Evolutionary conservation across 2,329 filamentous ascomycete genomes (phyloP).

Genomic region (Xylogone sp.): DNA sequence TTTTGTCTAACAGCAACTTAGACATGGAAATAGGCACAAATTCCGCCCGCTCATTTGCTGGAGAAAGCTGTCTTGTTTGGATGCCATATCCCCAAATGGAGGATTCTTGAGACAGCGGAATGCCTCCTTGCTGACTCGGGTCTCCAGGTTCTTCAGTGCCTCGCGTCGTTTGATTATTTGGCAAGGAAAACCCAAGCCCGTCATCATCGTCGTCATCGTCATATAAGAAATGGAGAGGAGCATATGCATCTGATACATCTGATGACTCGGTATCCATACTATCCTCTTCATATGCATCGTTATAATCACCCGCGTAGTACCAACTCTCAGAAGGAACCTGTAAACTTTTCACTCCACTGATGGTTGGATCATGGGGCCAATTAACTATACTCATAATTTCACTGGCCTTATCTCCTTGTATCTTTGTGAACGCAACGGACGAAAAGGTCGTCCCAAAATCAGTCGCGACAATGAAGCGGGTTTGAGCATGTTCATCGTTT

Average conservation of each 20-base stretch:
- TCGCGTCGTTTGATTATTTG: background rate
- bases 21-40: slow-evolving; percentile 8
- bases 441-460: slow-evolving; percentile 20
- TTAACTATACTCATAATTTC: slow-evolving; percentile 12
- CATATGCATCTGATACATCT: background rate
- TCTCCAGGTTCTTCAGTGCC: background rate
- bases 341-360: slow-evolving; percentile 1
- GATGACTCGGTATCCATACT: background rate
- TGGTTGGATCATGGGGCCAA: slow-evolving; percentile 12
- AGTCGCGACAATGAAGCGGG: slow-evolving; percentile 11
- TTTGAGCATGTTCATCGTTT: background rate
- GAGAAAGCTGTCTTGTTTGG: slow-evolving; percentile 3
- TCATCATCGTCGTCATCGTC: background rate
- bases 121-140: background rate
- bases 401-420: background rate
- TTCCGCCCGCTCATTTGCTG: slow-evolving; percentile 4
- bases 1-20: slow-evolving; percentile 15
- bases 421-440: slow-evolving; percentile 8
- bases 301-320: slow-evolving; percentile 11
- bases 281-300: background rate
- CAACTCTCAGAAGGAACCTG: slow-evolving; percentile 18
- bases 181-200: background rate
- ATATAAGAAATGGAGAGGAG: background rate
- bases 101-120: background rate
- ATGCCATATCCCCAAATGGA: slow-evolving; percentile 11